These are phyloP conservation scores for Ustilago nuda DNA, from an alignment of 1,284 basidiomycete species.

Conservation along the genomic window DNA sequence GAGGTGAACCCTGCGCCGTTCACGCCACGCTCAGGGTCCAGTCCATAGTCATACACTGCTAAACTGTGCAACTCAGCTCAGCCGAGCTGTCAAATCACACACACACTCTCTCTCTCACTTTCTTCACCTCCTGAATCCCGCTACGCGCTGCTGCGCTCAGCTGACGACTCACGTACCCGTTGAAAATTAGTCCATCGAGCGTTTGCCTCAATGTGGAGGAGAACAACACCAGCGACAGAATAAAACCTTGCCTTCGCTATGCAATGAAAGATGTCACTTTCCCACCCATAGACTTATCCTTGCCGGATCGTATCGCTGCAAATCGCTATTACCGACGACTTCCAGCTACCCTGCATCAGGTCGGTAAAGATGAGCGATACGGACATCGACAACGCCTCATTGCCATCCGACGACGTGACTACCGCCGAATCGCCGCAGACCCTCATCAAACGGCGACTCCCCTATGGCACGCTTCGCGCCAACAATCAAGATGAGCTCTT, in stretches of 20 bases:
- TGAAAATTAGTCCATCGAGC: too few relatives aligned
- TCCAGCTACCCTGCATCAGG: not conserved
- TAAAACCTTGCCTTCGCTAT: too few relatives aligned
- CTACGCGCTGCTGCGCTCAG: too few relatives aligned
- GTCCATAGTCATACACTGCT: not conserved
- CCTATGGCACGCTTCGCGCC: conserved; percentile 26
- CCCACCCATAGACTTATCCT: too few relatives aligned
- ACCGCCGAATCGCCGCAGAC: too few relatives aligned
- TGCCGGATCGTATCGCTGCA: not conserved
- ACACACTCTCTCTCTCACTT: too few relatives aligned
- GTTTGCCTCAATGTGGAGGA: too few relatives aligned
- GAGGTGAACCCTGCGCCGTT: not conserved
- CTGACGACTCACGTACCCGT: too few relatives aligned
- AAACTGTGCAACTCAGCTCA: conserved; percentile 1
- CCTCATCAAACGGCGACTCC: not conserved
- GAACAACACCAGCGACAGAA: too few relatives aligned
- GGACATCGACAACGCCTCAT: conserved; percentile 23
- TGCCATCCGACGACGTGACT: conserved; percentile 15
- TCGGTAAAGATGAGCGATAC: conserved; percentile 9
- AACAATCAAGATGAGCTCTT: conserved; percentile 20
- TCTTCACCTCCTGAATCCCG: too few relatives aligned
- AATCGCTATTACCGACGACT: not conserved
- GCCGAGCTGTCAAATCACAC: conserved; percentile 13
- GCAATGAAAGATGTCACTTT: too few relatives aligned
- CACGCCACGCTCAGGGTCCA: conserved; percentile 23